Evolutionary conservation across 805 yeast genomes (phyloP).

Genomic region (Wickerhamiella azymoides): DNA sequence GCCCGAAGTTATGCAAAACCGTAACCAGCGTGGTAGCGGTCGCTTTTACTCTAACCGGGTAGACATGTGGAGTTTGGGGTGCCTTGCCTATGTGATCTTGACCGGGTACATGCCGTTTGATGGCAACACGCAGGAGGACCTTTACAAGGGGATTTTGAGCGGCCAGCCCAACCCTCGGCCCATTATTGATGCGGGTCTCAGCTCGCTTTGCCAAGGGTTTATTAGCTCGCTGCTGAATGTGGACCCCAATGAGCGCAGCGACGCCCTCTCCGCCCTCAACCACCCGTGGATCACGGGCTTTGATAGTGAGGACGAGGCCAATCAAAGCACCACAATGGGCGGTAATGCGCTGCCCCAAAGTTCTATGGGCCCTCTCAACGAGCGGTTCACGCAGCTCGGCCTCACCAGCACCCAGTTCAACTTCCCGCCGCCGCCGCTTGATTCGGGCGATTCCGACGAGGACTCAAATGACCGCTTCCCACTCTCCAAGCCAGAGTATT

Average conservation of each 20-base stretch:
- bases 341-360: constrained; percentile 1
- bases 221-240: constrained; percentile 57
- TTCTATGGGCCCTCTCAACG: constrained; percentile 1
- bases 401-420: neutral
- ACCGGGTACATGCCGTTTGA: constrained; percentile 93
- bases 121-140: constrained; percentile 77
- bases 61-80: constrained; percentile 97
- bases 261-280: constrained; percentile 59
- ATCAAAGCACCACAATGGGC: constrained; percentile 13
- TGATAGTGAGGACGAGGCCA: constrained; percentile 12
- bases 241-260: constrained; percentile 56
- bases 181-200: constrained; percentile 48
- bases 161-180: constrained; percentile 63
- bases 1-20: constrained; percentile 62
- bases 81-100: constrained; percentile 77
- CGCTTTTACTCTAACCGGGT: constrained; percentile 62
- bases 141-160: constrained; percentile 57
- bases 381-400: neutral
- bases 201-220: constrained; percentile 59
- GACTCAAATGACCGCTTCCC: neutral
- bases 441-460: constrained; percentile 1
- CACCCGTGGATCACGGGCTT: constrained; percentile 65
- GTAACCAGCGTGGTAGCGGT: constrained; percentile 14
- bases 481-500: constrained; percentile 10
- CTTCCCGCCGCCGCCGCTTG: constrained; percentile 1